A percentile compares a stretch with the other conserved stretches of the same genome.
These are phyloP conservation scores for Nidula microcarpa DNA, from an alignment of 768 basidiomycete species.

Conservation along the genomic window DNA sequence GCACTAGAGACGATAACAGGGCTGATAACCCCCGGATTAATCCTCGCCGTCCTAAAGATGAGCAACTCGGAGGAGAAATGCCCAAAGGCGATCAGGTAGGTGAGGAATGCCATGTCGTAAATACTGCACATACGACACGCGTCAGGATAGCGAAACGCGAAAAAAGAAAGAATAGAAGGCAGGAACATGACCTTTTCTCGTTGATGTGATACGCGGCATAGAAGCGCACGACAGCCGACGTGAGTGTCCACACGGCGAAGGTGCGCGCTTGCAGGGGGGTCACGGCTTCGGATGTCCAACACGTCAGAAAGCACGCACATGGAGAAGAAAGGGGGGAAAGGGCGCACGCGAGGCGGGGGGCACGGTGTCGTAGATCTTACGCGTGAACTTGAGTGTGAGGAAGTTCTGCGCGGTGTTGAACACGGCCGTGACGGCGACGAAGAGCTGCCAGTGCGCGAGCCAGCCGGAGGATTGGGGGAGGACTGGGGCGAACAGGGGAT, in stretches of 20 bases:
- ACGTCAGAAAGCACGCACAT: not conserved
- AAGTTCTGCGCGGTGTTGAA: slow-evolving; percentile 90
- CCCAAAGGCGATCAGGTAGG: slow-evolving; percentile 86
- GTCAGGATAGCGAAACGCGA: too few species aligned
- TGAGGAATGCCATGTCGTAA: slow-evolving; percentile 85
- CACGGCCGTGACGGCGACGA: slow-evolving; percentile 72
- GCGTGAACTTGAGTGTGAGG: slow-evolving; percentile 70
- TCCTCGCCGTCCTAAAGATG: slow-evolving; percentile 73
- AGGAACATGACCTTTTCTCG: slow-evolving; percentile 63
- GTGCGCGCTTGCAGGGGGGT: slow-evolving; percentile 84
- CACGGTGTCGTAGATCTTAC: slow-evolving; percentile 65
- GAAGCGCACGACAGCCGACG: slow-evolving; percentile 75
- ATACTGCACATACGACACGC: slow-evolving; percentile 56
- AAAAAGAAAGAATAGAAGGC: slow-evolving; percentile 1
- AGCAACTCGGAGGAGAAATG: slow-evolving; percentile 88
- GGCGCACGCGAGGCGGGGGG: slow-evolving; percentile 32
- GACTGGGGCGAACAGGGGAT: slow-evolving; percentile 43
- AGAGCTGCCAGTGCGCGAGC: slow-evolving; percentile 86
- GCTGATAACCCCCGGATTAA: slow-evolving; percentile 57
- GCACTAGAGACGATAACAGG: slow-evolving; percentile 86
- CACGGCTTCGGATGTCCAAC: too few species aligned
- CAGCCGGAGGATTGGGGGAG: slow-evolving; percentile 66
- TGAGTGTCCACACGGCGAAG: slow-evolving; percentile 89
- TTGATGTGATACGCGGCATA: slow-evolving; percentile 91
- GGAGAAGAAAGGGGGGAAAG: slow-evolving; percentile 1